These are phyloP conservation scores for Colletotrichum sp. DNA, from an alignment of 2,329 filamentous ascomycete genomes.

Conservation along the genomic window DNA sequence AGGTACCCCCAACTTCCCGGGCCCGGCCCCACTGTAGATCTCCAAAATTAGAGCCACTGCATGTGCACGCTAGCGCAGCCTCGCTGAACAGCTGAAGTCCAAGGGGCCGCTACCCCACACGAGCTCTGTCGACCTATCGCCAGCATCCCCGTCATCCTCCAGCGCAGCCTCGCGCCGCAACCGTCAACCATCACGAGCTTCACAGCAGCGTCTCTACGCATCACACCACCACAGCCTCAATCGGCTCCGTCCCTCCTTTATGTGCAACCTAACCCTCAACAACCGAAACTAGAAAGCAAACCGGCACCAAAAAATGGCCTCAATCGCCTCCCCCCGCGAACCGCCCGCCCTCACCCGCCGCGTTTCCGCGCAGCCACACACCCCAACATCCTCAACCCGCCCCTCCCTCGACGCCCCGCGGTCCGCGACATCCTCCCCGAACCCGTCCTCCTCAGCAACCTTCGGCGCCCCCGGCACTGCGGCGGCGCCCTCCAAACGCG, in stretches of 20 bases:
- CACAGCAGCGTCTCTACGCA: not conserved
- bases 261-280: fast-evolving
- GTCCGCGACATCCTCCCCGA: conserved; percentile 64
- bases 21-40: conserved; percentile 11
- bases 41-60: not conserved
- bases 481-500: conserved; percentile 44
- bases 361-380: conserved; percentile 55
- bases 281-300: no score
- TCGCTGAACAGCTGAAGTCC: conserved; percentile 6
- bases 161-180: not conserved
- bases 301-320: conserved; percentile 54
- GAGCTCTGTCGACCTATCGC: conserved; percentile 14
- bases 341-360: conserved; percentile 63
- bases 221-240: not conserved
- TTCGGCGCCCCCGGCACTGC: conserved; percentile 24
- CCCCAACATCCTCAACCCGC: conserved; percentile 77
- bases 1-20: not conserved
- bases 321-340: conserved; percentile 68
- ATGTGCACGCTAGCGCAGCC: conserved; percentile 3
- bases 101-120: conserved; percentile 8
- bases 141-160: conserved; percentile 2
- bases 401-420: conserved; percentile 72
- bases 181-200: not conserved
- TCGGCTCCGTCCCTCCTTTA: not conserved
- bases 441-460: conserved; percentile 37